A percentile compares a stretch with the other conserved stretches of the same genome.
Evolutionary conservation across 768 basidiomycete genomes (phyloP).

Genomic region (Termitomyces heimii): DNA sequence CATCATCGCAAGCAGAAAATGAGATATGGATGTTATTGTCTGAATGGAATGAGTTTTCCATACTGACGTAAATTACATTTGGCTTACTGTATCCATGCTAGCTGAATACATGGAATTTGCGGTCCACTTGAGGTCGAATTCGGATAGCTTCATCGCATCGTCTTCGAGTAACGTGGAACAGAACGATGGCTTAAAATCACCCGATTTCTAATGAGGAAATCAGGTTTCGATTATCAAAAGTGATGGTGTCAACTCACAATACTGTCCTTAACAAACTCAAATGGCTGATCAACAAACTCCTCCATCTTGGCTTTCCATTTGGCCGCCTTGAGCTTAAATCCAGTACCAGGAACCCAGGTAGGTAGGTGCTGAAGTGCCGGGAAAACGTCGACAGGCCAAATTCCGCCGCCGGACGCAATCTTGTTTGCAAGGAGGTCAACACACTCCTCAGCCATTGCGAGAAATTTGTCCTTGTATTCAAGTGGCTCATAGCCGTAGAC

Average conservation of each 20-base stretch:
- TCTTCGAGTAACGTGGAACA: slow-evolving; percentile 51
- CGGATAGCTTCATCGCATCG: slow-evolving; percentile 35
- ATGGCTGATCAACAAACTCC: slow-evolving; percentile 61
- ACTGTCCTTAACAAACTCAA: slow-evolving; percentile 47
- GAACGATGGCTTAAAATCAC: slow-evolving; percentile 31
- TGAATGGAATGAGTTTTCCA: slow-evolving; percentile 13
- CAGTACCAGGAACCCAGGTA: slow-evolving; percentile 60
- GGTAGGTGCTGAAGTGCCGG: slow-evolving; percentile 53
- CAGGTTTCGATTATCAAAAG: neutral
- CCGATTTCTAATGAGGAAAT: slow-evolving; percentile 31
- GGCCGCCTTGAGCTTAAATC: slow-evolving; percentile 56
- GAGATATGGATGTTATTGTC: slow-evolving; percentile 50
- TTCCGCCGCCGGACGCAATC: slow-evolving; percentile 37
- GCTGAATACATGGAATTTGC: slow-evolving; percentile 80
- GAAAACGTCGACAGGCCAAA: slow-evolving; percentile 45
- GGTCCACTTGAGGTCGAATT: slow-evolving; percentile 72
- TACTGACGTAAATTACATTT: neutral
- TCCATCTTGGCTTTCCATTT: slow-evolving; percentile 61
- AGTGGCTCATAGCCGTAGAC: slow-evolving; percentile 55
- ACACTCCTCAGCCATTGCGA: slow-evolving; percentile 35
- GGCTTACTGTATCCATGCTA: slow-evolving; percentile 57
- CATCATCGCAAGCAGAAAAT: slow-evolving; percentile 67
- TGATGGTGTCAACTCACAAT: slow-evolving; percentile 35
- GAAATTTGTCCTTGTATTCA: slow-evolving; percentile 30
- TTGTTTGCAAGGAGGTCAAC: slow-evolving; percentile 34